These are phyloP conservation scores for Fraxinus albicans DNA, from an alignment of 305 asterid species.

Conservation along the genomic window DNA sequence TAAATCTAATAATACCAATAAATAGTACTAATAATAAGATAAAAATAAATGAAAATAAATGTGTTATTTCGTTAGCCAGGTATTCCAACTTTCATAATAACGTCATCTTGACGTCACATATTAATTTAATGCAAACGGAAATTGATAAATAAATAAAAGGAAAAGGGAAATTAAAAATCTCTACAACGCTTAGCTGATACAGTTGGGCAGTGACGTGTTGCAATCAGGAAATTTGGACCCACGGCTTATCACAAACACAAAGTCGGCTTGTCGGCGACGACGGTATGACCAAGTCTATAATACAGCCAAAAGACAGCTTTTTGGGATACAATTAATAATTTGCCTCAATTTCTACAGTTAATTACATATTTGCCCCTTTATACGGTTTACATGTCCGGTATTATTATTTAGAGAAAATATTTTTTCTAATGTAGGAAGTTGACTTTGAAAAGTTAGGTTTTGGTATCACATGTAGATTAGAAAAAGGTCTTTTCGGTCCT, in stretches of 20 bases:
- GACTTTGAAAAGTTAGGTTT: not conserved
- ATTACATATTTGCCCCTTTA: not conserved
- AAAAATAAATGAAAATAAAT: too few species aligned
- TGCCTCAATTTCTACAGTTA: not conserved
- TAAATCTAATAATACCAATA: too few species aligned
- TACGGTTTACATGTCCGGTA: not conserved
- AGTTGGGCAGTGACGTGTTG: not conserved
- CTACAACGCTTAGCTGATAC: not conserved
- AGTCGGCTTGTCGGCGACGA: not conserved
- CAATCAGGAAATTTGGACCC: not conserved
- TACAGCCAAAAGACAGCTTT: constrained; percentile 41
- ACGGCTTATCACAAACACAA: not conserved
- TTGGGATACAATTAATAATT: constrained; percentile 4
- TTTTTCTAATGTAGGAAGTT: not conserved
- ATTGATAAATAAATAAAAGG: too few species aligned
- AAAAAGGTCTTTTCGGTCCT: not conserved
- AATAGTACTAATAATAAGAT: too few species aligned
- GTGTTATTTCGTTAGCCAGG: too few species aligned
- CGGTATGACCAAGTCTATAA: constrained; percentile 3
- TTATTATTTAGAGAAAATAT: not conserved
- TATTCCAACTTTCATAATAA: too few species aligned
- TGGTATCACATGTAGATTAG: not conserved
- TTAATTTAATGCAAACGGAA: too few species aligned
- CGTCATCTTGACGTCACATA: too few species aligned
- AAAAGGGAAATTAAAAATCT: too few species aligned